These are phyloP conservation scores for Biancaea sappan DNA, from an alignment of 306 rosid genomes.

Conservation along the genomic window DNA sequence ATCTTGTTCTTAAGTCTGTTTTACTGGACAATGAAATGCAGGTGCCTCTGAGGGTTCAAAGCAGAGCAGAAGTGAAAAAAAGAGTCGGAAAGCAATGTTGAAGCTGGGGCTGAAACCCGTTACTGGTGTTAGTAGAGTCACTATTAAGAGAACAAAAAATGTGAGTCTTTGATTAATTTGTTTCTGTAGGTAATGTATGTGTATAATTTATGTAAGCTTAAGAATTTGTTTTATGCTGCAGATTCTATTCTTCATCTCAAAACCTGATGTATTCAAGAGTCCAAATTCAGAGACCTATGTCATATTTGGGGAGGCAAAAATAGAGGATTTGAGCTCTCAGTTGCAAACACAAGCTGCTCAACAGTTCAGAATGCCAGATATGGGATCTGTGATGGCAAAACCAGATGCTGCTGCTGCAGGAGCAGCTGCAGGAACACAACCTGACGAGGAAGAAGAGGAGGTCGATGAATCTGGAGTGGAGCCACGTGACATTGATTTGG, in stretches of 20 bases:
- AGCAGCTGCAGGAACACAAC: constrained; percentile 48
- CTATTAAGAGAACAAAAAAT: constrained; percentile 88
- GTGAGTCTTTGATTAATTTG: constrained; percentile 35
- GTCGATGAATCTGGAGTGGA: constrained; percentile 76
- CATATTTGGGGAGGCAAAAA: constrained; percentile 87
- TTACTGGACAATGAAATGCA: constrained; percentile 36
- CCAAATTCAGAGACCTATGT: constrained; percentile 83
- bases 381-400: constrained; percentile 63
- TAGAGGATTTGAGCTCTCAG: constrained; percentile 89
- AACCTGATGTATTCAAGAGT: constrained; percentile 93
- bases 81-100: constrained; percentile 96
- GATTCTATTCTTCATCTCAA: constrained; percentile 84
- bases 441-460: constrained; percentile 74
- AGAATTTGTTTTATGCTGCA: constrained; percentile 30
- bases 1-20: not conserved
- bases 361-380: constrained; percentile 88
- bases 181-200: not conserved
- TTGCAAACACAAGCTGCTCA: constrained; percentile 89
- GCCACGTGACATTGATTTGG: constrained; percentile 83
- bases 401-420: constrained; percentile 53
- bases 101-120: constrained; percentile 92
- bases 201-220: not conserved
- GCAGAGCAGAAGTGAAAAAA: constrained; percentile 98
- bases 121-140: constrained; percentile 86
- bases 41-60: constrained; percentile 76